A percentile compares a stretch with the other conserved stretches of the same genome.
These are phyloP conservation scores for Lentinula detonsa DNA, from an alignment of 768 basidiomycete species.

Conservation along the genomic window DNA sequence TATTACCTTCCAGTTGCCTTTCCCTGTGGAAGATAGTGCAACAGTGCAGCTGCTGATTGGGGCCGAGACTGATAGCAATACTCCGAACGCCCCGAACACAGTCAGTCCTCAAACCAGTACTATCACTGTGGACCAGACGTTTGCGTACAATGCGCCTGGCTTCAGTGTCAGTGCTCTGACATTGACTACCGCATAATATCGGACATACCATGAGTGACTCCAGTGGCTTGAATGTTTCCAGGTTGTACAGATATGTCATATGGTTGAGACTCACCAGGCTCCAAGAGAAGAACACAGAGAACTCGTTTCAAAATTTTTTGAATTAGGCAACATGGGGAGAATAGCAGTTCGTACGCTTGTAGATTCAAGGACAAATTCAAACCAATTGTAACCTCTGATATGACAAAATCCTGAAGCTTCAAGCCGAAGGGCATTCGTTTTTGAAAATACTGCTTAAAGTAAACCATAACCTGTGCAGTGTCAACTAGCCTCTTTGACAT, in stretches of 20 bases:
- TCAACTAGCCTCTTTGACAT: constrained; percentile 15
- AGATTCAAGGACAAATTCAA: no score
- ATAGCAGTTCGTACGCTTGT: no score
- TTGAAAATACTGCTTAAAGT: no score
- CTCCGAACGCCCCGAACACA: constrained; percentile 40
- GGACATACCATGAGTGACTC: neutral
- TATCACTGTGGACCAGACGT: constrained; percentile 41
- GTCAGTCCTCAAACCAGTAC: constrained; percentile 40
- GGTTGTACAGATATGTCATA: neutral
- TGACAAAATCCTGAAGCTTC: no score
- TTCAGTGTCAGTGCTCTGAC: constrained; percentile 35
- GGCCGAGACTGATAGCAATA: constrained; percentile 45
- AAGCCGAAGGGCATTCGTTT: no score
- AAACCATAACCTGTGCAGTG: neutral
- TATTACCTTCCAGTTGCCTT: constrained; percentile 51
- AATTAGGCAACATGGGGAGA: no score
- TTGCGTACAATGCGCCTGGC: constrained; percentile 49
- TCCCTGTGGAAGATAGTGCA: constrained; percentile 39
- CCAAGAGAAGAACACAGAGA: no score
- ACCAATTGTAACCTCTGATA: no score
- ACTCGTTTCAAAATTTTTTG: no score
- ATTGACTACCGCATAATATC: neutral
- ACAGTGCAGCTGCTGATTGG: constrained; percentile 47
- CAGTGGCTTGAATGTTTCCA: neutral
- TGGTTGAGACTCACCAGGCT: no score